Evolutionary conservation across 2,329 filamentous ascomycete genomes (phyloP).

Genomic region (Blastomyces emzantsi): DNA sequence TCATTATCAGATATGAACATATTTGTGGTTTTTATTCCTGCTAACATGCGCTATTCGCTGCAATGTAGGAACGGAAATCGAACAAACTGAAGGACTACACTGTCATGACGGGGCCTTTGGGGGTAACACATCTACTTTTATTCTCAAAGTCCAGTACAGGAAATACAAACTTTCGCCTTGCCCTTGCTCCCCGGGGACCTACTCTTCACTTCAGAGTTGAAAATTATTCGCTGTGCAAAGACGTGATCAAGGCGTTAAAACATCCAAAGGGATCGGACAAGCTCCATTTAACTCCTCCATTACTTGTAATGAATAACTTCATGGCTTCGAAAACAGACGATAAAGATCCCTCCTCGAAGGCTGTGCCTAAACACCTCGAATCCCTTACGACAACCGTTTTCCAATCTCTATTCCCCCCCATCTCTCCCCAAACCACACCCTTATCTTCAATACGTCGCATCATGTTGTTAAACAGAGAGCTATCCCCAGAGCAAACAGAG

Average conservation of each 20-base stretch:
- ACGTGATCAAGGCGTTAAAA: slow-evolving; percentile 74
- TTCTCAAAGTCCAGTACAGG: slow-evolving; percentile 85
- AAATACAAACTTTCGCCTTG: slow-evolving; percentile 85
- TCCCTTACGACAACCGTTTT: slow-evolving; percentile 88
- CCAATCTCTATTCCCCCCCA: slow-evolving; percentile 90
- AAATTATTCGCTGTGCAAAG: slow-evolving; percentile 87
- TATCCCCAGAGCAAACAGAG: slow-evolving; percentile 28
- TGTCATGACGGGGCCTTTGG: slow-evolving; percentile 88
- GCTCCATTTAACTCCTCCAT: slow-evolving; percentile 73
- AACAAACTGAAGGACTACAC: slow-evolving; percentile 89
- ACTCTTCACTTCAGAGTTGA: slow-evolving; percentile 92
- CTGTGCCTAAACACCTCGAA: slow-evolving; percentile 90
- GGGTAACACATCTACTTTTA: slow-evolving; percentile 83
- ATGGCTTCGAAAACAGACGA: slow-evolving; percentile 50
- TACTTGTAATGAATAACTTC: slow-evolving; percentile 99
- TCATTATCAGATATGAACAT: neutral
- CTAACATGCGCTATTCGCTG: neutral
- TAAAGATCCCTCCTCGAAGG: slow-evolving; percentile 49
- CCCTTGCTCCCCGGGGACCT: slow-evolving; percentile 78
- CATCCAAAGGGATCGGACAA: slow-evolving; percentile 74
- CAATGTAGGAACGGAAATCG: slow-evolving; percentile 59
- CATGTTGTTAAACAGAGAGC: slow-evolving; percentile 77
- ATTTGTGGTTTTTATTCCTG: slow-evolving; percentile 9
- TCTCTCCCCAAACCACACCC: slow-evolving; percentile 83
- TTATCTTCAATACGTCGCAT: slow-evolving; percentile 88